phyloP scores from a whole-genome alignment of 306 rosid genomes.

The Trifolium pratense region DNA sequence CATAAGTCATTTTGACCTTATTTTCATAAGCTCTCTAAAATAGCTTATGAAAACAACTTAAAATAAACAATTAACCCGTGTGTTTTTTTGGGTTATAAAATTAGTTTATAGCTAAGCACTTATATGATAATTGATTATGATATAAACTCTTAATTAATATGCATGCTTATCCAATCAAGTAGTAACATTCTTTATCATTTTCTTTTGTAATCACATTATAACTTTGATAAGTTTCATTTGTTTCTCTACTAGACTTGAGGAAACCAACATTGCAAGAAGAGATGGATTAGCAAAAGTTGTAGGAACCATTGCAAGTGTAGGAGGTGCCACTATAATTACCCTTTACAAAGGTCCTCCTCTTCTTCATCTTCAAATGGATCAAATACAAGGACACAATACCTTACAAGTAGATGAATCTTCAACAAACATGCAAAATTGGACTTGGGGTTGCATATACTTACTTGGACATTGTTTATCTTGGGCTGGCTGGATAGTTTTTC shows the following conservation, averaged over 20 bases:
- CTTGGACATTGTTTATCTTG: slow-evolving; percentile 75
- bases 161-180: not conserved
- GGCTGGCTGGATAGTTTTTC: slow-evolving; percentile 86
- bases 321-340: slow-evolving; percentile 72
- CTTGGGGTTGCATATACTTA: slow-evolving; percentile 70
- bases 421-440: slow-evolving; percentile 59
- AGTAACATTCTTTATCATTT: not conserved
- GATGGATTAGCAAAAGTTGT: slow-evolving; percentile 73
- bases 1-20: not conserved
- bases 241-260: slow-evolving; percentile 55
- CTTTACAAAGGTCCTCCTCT: slow-evolving; percentile 81
- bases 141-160: not conserved
- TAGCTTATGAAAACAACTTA: not conserved
- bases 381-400: slow-evolving; percentile 37
- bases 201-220: slow-evolving; percentile 12
- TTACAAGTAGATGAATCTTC: slow-evolving; percentile 45
- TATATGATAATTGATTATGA: not conserved
- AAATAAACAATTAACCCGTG: not conserved
- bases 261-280: slow-evolving; percentile 57
- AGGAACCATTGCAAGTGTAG: slow-evolving; percentile 74
- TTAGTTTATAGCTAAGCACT: not conserved
- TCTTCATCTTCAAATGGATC: slow-evolving; percentile 51
- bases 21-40: not conserved
- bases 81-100: no score
- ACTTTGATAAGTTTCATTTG: slow-evolving; percentile 13